These are phyloP conservation scores for Leersia perrieri DNA, from an alignment of 176 grass and related monocot genomes.

Conservation along the genomic window DNA sequence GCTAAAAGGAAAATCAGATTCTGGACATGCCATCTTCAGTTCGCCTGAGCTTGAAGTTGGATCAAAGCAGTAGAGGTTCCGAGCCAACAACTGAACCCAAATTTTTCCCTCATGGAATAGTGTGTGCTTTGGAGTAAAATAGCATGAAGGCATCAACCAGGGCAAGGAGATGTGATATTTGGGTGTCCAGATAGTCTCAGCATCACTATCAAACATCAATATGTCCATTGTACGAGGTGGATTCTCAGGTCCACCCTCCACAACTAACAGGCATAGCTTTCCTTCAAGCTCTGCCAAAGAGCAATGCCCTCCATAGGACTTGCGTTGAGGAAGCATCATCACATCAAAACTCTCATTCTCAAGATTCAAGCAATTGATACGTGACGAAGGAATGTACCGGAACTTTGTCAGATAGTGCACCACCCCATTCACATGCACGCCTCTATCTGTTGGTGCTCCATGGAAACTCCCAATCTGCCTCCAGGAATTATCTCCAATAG, in stretches of 20 bases:
- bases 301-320: conserved; percentile 54
- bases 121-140: conserved; percentile 50
- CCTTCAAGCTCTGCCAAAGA: conserved; percentile 50
- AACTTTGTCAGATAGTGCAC: conserved; percentile 56
- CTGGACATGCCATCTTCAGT: conserved; percentile 36
- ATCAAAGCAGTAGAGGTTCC: conserved; percentile 46
- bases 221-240: conserved; percentile 49
- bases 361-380: conserved; percentile 53
- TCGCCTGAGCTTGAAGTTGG: conserved; percentile 46
- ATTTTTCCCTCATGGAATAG: conserved; percentile 48
- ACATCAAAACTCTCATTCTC: conserved; percentile 39
- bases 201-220: conserved; percentile 25
- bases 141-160: conserved; percentile 44
- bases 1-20: conserved; percentile 50
- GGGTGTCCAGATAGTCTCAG: conserved; percentile 43
- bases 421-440: conserved; percentile 47
- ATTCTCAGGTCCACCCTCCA: conserved; percentile 44
- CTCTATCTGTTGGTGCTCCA: conserved; percentile 47
- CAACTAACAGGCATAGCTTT: conserved; percentile 50
- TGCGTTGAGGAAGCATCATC: conserved; percentile 43
- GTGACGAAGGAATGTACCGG: conserved; percentile 50
- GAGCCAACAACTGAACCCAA: conserved; percentile 58
- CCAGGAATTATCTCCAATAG: conserved; percentile 33
- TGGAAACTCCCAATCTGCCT: conserved; percentile 34
- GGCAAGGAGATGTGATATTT: conserved; percentile 48